Evolutionary conservation across 129 eudicot genomes (phyloP).

Genomic region (Flaveria ramosissima): DNA sequence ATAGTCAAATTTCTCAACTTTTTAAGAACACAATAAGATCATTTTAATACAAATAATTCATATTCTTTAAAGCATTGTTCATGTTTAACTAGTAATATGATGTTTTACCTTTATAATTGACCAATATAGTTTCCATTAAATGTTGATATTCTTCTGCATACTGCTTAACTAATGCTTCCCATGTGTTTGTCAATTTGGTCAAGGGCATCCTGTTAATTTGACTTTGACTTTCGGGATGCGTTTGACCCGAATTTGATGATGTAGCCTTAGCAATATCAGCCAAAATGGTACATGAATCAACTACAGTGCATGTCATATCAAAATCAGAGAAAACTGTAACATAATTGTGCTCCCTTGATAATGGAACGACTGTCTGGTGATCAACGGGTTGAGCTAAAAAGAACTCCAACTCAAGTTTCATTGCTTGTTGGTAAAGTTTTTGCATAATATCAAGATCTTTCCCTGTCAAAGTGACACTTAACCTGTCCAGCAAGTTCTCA

Average conservation of each 20-base stretch:
- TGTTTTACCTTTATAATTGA: conserved; percentile 46
- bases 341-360: conserved; percentile 44
- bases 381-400: conserved; percentile 65
- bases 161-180: conserved; percentile 67
- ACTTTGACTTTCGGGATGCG: conserved; percentile 37
- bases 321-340: conserved; percentile 77
- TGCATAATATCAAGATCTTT: conserved; percentile 74
- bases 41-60: neutral
- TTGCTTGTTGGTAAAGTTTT: conserved; percentile 82
- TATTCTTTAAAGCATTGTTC: neutral
- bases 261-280: conserved; percentile 70
- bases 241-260: conserved; percentile 58
- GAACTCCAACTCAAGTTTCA: conserved; percentile 76
- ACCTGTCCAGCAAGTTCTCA: conserved; percentile 76
- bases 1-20: conserved; percentile 55
- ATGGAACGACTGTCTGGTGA: conserved; percentile 67
- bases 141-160: conserved; percentile 76
- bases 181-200: conserved; percentile 52
- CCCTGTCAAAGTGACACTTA: conserved; percentile 77
- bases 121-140: conserved; percentile 58
- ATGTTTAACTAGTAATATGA: neutral
- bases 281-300: conserved; percentile 89
- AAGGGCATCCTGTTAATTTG: conserved; percentile 57
- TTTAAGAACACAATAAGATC: conserved; percentile 13
- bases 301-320: conserved; percentile 86